These are phyloP conservation scores for Penicillium sp. DNA, from an alignment of 2,329 filamentous ascomycete species.

Conservation along the genomic window DNA sequence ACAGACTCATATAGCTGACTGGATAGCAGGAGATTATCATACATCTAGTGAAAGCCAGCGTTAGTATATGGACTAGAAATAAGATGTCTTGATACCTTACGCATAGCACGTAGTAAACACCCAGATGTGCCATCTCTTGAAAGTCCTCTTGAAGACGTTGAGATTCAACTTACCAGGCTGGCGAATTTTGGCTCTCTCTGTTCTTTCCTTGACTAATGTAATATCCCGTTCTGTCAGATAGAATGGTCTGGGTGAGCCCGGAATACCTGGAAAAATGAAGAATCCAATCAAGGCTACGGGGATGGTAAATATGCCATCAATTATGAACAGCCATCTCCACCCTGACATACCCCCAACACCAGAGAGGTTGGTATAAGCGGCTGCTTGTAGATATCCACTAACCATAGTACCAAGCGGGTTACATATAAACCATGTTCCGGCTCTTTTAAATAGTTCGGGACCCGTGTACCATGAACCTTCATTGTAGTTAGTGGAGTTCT, in stretches of 20 bases:
- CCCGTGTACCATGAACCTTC: constrained; percentile 43
- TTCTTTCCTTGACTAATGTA: constrained; percentile 36
- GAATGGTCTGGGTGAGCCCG: constrained; percentile 42
- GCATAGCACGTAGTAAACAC: constrained; percentile 51
- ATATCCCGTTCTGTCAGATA: constrained; percentile 39
- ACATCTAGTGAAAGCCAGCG: constrained; percentile 27
- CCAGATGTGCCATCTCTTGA: constrained; percentile 53
- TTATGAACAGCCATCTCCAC: constrained; percentile 59
- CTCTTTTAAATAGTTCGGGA: constrained; percentile 53
- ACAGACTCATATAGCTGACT: constrained; percentile 51
- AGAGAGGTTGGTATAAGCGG: constrained; percentile 53
- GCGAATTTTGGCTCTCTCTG: constrained; percentile 24
- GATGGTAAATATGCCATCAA: constrained; percentile 57
- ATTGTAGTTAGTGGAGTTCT: neutral
- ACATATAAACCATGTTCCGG: constrained; percentile 54
- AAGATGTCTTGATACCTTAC: constrained; percentile 31
- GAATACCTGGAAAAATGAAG: constrained; percentile 47
- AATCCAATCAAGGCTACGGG: constrained; percentile 56
- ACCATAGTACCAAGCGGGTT: constrained; percentile 57
- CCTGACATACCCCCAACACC: constrained; percentile 51
- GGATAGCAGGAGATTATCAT: constrained; percentile 50
- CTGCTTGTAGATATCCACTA: constrained; percentile 57
- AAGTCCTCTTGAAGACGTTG: constrained; percentile 47
- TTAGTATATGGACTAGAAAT: neutral
- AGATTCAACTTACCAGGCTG: constrained; percentile 43